These are phyloP conservation scores for Mortierella sp. DNA, from an alignment of 371 early-diverging fungal species.

Conservation along the genomic window DNA sequence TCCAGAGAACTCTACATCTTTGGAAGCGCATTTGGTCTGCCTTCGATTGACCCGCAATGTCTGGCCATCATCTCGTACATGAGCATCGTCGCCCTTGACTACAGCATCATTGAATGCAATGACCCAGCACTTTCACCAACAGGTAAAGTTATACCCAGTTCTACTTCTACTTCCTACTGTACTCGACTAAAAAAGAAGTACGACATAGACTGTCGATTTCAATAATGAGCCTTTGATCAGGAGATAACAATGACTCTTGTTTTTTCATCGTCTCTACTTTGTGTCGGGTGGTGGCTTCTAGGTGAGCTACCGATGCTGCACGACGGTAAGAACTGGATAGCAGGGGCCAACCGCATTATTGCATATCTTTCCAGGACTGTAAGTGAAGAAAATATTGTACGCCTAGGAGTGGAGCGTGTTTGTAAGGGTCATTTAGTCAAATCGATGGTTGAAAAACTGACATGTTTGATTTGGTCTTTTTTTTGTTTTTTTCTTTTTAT, in stretches of 20 bases:
- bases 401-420: too few relatives aligned
- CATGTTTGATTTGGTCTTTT: background rate
- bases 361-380: slow-evolving; percentile 58
- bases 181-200: background rate
- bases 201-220: background rate
- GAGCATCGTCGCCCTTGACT: slow-evolving; percentile 52
- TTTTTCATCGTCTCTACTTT: background rate
- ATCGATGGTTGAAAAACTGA: too few relatives aligned
- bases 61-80: slow-evolving; percentile 65
- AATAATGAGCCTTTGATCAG: too few relatives aligned
- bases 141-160: background rate
- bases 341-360: slow-evolving; percentile 67
- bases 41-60: slow-evolving; percentile 73
- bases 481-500: background rate
- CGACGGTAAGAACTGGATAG: slow-evolving; percentile 68
- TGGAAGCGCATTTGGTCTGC: slow-evolving; percentile 66
- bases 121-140: slow-evolving; percentile 9
- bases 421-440: too few relatives aligned
- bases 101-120: slow-evolving; percentile 27
- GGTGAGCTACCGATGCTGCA: slow-evolving; percentile 73
- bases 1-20: slow-evolving; percentile 64
- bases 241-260: background rate
- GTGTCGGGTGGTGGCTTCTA: slow-evolving; percentile 22
- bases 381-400: slow-evolving; percentile 10
- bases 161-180: background rate